Evolutionary conservation across 768 basidiomycete genomes (phyloP).

Genomic region (Xerocomus spinulosus): DNA sequence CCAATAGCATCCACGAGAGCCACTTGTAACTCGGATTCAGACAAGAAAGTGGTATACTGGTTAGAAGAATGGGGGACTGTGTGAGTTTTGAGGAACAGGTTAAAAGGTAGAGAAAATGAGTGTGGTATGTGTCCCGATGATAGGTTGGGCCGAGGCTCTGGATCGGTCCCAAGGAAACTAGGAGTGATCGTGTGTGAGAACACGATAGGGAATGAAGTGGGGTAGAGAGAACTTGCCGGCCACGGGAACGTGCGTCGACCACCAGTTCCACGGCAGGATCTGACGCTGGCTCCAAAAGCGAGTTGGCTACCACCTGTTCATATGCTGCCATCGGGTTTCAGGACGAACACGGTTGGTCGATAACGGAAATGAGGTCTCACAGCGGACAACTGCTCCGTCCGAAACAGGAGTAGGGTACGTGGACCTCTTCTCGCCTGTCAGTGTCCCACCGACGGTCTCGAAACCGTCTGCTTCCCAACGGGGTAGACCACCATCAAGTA

Average conservation of each 20-base stretch:
- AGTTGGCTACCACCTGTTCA: conserved; percentile 74
- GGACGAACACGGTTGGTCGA: conserved; percentile 27
- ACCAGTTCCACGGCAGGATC: conserved; percentile 59
- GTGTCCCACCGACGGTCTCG: conserved; percentile 39
- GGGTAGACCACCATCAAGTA: conserved; percentile 92
- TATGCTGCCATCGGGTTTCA: conserved; percentile 50
- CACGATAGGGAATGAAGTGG: background rate
- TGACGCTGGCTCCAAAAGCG: conserved; percentile 41
- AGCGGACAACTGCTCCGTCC: conserved; percentile 44
- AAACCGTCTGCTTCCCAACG: conserved; percentile 69
- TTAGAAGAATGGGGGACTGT: conserved; percentile 30
- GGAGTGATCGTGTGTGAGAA: conserved; percentile 7
- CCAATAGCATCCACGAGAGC: conserved; percentile 66
- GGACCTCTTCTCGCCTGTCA: conserved; percentile 21
- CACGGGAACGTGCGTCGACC: conserved; percentile 83
- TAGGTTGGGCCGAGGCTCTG: conserved; percentile 86
- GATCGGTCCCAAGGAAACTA: conserved; percentile 76
- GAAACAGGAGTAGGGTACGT: conserved; percentile 53
- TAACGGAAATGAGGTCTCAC: conserved; percentile 32
- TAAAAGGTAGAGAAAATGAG: conserved; percentile 83
- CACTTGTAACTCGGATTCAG: conserved; percentile 51
- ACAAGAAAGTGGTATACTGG: conserved; percentile 57
- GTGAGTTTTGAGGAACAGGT: conserved; percentile 54
- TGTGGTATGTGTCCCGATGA: conserved; percentile 91
- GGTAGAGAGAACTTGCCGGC: conserved; percentile 48